phyloP scores from a whole-genome alignment of 2,329 filamentous ascomycete genomes.

The Capronia coronata region DNA sequence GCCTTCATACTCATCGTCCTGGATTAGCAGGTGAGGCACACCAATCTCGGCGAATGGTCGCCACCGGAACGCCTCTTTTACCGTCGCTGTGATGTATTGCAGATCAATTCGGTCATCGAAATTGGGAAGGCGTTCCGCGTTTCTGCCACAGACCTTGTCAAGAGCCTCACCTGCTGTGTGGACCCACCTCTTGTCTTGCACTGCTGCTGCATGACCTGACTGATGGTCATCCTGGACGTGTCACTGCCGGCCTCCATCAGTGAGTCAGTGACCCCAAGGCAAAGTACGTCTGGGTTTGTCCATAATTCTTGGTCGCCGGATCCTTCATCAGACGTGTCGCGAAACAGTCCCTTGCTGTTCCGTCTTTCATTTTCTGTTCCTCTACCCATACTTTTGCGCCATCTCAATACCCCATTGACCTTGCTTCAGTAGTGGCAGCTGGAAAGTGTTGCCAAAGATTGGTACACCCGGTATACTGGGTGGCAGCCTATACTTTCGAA shows the following conservation, averaged over 20 bases:
- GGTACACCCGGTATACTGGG: constrained; percentile 19
- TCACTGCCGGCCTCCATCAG: constrained; percentile 47
- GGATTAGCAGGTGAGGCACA: constrained; percentile 32
- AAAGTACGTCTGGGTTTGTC: too few species aligned
- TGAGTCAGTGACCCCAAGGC: too few species aligned
- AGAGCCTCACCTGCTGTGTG: constrained; percentile 41
- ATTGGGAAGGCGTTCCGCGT: constrained; percentile 30
- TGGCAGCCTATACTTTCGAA: constrained; percentile 17
- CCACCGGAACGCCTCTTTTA: constrained; percentile 35
- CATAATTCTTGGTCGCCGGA: too few species aligned
- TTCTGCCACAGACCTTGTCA: constrained; percentile 35
- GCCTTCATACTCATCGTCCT: constrained; percentile 35
- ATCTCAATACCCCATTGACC: constrained; percentile 18
- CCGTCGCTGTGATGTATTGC: constrained; percentile 33
- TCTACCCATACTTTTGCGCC: constrained; percentile 20
- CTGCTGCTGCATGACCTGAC: constrained; percentile 46
- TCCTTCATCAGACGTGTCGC: too few species aligned
- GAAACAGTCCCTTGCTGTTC: too few species aligned
- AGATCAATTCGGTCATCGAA: constrained; percentile 32
- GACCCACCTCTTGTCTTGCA: constrained; percentile 43
- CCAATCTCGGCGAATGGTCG: constrained; percentile 36
- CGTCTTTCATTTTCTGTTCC: too few species aligned
- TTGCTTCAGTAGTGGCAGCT: constrained; percentile 21
- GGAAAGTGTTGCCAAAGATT: constrained; percentile 22
- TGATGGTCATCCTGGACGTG: constrained; percentile 45